These are phyloP conservation scores for Cutaneotrichosporon sp. DNA, from an alignment of 1,284 basidiomycete species.

Conservation along the genomic window DNA sequence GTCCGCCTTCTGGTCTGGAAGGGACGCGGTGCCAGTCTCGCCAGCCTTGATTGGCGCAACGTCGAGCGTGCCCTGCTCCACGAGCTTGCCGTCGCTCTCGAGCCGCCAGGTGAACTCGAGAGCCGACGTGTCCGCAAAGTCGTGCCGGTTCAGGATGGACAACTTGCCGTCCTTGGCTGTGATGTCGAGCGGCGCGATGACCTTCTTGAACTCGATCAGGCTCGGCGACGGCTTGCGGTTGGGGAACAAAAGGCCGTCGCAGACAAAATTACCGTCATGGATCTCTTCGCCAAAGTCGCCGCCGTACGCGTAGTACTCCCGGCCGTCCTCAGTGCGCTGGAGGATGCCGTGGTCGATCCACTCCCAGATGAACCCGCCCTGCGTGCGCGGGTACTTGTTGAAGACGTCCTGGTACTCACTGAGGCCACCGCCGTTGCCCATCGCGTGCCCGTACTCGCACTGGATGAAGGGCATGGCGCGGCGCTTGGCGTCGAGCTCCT, in stretches of 20 bases:
- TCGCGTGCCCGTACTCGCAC: conserved; percentile 32
- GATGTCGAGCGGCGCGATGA: conserved; percentile 24
- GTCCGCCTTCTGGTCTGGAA: conserved; percentile 6
- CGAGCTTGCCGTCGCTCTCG: conserved; percentile 15
- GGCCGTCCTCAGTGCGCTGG: conserved; percentile 14
- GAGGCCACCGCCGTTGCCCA: conserved; percentile 33
- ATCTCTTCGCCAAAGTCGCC: conserved; percentile 38
- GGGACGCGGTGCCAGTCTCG: not conserved
- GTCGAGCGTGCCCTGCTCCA: conserved; percentile 17
- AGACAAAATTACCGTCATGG: conserved; percentile 33
- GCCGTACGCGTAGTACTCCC: conserved; percentile 27
- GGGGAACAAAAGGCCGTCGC: conserved; percentile 33
- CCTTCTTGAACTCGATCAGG: conserved; percentile 27
- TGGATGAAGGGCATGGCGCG: conserved; percentile 26
- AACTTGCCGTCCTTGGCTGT: not conserved
- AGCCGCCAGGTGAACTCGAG: conserved; percentile 26
- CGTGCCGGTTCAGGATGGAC: conserved; percentile 18
- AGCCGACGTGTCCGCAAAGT: conserved; percentile 22
- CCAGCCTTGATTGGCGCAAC: conserved; percentile 8
- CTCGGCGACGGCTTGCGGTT: conserved; percentile 28
- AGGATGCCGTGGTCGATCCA: conserved; percentile 37
- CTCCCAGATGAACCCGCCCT: conserved; percentile 38
- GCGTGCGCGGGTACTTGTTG: conserved; percentile 26
- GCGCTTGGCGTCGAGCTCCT: conserved; percentile 17
- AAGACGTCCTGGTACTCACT: conserved; percentile 30